A percentile compares a stretch with the other conserved stretches of the same genome.
These are phyloP conservation scores for Lactarius hatsudake DNA, from an alignment of 768 basidiomycete genomes.

Conservation along the genomic window DNA sequence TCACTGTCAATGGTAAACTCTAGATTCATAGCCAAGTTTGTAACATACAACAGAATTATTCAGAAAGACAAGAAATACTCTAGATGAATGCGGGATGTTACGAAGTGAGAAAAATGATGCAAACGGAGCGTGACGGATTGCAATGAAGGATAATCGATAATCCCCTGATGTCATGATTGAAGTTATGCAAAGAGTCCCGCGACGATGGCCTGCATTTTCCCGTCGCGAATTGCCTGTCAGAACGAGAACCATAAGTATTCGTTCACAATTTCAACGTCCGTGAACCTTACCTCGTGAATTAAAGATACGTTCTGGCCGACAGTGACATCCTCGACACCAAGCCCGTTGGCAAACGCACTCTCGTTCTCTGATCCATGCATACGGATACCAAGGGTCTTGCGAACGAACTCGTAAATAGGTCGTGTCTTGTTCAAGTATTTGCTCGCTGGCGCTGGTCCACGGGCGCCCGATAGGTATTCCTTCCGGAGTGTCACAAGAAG, in stretches of 20 bases:
- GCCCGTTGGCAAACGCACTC: constrained; percentile 54
- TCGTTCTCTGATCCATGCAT: constrained; percentile 83
- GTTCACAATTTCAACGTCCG: not conserved
- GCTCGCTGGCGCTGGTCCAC: constrained; percentile 67
- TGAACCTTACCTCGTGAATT: constrained; percentile 61
- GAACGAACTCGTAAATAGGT: constrained; percentile 74
- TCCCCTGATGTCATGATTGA: not conserved
- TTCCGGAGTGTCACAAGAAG: constrained; percentile 49
- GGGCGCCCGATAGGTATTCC: constrained; percentile 56
- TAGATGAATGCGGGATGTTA: not conserved
- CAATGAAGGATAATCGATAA: not conserved
- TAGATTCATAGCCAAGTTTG: not conserved
- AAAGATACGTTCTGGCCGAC: constrained; percentile 68
- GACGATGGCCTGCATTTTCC: constrained; percentile 59
- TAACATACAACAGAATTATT: not conserved
- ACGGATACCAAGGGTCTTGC: constrained; percentile 64
- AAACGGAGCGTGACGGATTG: not conserved
- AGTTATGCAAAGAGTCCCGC: constrained; percentile 45
- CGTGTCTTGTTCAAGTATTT: constrained; percentile 63
- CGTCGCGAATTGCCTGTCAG: constrained; percentile 59
- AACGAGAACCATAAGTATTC: not conserved
- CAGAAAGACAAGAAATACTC: not conserved
- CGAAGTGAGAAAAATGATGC: not conserved
- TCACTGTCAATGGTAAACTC: not conserved
- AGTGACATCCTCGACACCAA: constrained; percentile 64